These are phyloP conservation scores for Eutypella sp. DNA, from an alignment of 2,329 filamentous ascomycete genomes.

Conservation along the genomic window DNA sequence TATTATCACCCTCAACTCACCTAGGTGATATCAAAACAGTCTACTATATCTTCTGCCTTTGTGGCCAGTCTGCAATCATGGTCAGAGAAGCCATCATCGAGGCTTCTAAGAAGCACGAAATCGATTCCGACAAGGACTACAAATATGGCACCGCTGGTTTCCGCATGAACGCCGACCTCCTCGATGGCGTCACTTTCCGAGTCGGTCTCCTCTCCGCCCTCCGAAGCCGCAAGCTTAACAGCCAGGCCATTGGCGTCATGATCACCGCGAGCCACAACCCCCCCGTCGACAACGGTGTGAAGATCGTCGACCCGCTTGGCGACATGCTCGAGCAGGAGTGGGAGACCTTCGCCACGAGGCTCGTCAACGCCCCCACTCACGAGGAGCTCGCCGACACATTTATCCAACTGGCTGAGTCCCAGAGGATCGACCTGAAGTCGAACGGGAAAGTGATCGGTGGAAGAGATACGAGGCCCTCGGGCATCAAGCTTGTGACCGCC, in stretches of 20 bases:
- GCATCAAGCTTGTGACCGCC: slow-evolving; percentile 73
- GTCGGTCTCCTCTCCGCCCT: slow-evolving; percentile 86
- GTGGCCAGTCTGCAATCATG: slow-evolving; percentile 39
- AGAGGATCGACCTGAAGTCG: slow-evolving; percentile 67
- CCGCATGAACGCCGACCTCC: slow-evolving; percentile 68
- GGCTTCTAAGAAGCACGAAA: slow-evolving; percentile 59
- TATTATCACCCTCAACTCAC: no score
- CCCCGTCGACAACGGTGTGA: slow-evolving; percentile 84
- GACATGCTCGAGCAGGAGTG: slow-evolving; percentile 97
- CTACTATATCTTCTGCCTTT: not conserved
- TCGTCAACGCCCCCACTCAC: slow-evolving; percentile 79
- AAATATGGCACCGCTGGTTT: slow-evolving; percentile 65
- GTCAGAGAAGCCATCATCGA: slow-evolving; percentile 49
- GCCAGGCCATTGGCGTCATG: slow-evolving; percentile 94
- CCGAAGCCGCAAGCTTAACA: slow-evolving; percentile 82
- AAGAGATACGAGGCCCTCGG: slow-evolving; percentile 88
- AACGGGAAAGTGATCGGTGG: slow-evolving; percentile 82
- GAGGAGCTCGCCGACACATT: slow-evolving; percentile 73
- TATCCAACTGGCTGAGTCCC: slow-evolving; percentile 65
- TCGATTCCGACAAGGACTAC: slow-evolving; percentile 51
- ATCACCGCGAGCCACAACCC: slow-evolving; percentile 93
- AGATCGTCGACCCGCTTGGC: slow-evolving; percentile 94
- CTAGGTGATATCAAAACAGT: not conserved
- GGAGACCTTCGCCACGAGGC: slow-evolving; percentile 81
- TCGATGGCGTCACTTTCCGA: slow-evolving; percentile 88